These are phyloP conservation scores for Fusarium setosum DNA, from an alignment of 2,329 filamentous ascomycete species.

Conservation along the genomic window DNA sequence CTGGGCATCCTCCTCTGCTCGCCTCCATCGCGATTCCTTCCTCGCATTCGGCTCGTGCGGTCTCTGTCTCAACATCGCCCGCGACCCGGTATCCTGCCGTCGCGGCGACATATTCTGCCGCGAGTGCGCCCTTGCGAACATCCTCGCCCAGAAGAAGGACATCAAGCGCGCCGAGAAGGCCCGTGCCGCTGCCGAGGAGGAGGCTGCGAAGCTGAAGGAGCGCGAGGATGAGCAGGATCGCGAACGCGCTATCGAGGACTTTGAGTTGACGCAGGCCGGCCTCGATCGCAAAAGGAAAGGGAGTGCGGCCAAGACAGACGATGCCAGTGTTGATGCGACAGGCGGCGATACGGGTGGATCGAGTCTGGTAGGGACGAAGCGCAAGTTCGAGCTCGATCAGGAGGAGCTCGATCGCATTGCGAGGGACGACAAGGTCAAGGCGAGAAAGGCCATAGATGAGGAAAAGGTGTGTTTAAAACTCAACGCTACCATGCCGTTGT, in stretches of 20 bases:
- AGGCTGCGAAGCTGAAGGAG: constrained; percentile 69
- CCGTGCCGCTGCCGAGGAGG: constrained; percentile 69
- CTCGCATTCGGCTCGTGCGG: constrained; percentile 90
- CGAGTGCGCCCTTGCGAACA: constrained; percentile 91
- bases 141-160: constrained; percentile 92
- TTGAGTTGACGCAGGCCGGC: constrained; percentile 86
- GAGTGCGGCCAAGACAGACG: constrained; percentile 53
- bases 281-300: constrained; percentile 53
- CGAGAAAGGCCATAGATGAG: constrained; percentile 75
- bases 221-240: constrained; percentile 76
- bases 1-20: constrained; percentile 87
- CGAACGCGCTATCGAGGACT: constrained; percentile 79
- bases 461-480: constrained; percentile 68
- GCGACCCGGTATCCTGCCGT: constrained; percentile 84
- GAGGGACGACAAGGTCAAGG: constrained; percentile 74
- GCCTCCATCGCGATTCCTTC: constrained; percentile 89
- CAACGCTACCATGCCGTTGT: not conserved
- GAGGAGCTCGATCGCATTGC: constrained; percentile 79
- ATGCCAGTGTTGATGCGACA: not conserved
- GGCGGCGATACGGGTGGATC: constrained; percentile 6
- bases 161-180: constrained; percentile 83
- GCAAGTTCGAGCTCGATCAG: constrained; percentile 81
- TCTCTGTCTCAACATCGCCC: constrained; percentile 84
- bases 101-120: constrained; percentile 94
- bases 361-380: constrained; percentile 59